Evolutionary conservation across 805 yeast genomes (phyloP).

Genomic region (Metschnikowia peoriensis): DNA sequence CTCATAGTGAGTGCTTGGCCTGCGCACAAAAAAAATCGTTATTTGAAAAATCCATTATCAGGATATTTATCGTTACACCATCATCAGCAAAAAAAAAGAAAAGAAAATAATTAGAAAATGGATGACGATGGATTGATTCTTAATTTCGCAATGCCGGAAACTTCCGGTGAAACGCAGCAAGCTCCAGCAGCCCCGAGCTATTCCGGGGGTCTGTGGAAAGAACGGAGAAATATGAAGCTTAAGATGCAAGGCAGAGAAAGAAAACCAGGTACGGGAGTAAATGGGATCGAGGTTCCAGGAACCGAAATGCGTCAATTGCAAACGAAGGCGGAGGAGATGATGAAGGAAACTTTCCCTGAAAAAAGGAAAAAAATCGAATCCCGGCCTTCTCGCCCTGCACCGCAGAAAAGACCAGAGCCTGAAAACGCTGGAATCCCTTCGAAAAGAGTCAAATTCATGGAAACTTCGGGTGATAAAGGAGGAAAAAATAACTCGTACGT

Average conservation of each 20-base stretch:
- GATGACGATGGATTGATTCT: conserved; percentile 71
- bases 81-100: neutral
- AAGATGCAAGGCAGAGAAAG: conserved; percentile 46
- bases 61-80: neutral
- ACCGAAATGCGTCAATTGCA: conserved; percentile 1
- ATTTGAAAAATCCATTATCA: too few relatives aligned
- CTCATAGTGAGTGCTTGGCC: too few relatives aligned
- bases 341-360: conserved; percentile 10
- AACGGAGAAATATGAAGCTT: conserved; percentile 63
- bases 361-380: neutral
- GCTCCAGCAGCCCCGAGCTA: conserved; percentile 18
- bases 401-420: conserved; percentile 3
- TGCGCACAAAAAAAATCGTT: too few relatives aligned
- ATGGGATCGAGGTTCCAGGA: conserved; percentile 22
- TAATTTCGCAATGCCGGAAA: conserved; percentile 59
- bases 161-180: conserved; percentile 22
- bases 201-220: conserved; percentile 69
- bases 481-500: conserved; percentile 66
- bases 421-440: conserved; percentile 5
- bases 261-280: conserved; percentile 32
- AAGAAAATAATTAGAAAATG: conserved; percentile 17
- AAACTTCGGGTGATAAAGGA: conserved; percentile 50
- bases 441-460: conserved; percentile 32
- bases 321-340: conserved; percentile 12
- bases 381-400: neutral